Conservation (phyloP, 805 yeast genomes). For the Helenozyma baotianmanensis region DNA sequence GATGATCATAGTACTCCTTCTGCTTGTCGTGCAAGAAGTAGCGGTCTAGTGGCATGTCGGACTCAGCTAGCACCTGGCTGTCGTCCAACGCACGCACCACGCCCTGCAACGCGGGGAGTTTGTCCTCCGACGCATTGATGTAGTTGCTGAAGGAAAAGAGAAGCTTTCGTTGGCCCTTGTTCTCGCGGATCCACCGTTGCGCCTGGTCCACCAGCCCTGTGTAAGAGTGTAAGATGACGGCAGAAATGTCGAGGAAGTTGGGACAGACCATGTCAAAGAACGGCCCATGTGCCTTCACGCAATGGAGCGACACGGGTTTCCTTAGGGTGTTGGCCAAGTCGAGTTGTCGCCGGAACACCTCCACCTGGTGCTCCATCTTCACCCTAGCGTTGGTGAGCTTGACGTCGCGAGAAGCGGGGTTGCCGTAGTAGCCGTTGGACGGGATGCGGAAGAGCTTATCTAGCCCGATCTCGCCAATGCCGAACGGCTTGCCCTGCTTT, state of each 20-base stretch:
- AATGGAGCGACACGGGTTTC: slow-evolving; percentile 70
- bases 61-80: slow-evolving; percentile 29
- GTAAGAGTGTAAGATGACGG: slow-evolving; percentile 75
- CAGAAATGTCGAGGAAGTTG: slow-evolving; percentile 21
- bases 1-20: slow-evolving; percentile 5
- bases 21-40: slow-evolving; percentile 5
- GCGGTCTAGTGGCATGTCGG: slow-evolving; percentile 33
- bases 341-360: slow-evolving; percentile 48
- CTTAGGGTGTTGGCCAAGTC: slow-evolving; percentile 45
- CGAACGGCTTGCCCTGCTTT: slow-evolving; percentile 13
- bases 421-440: slow-evolving; percentile 48
- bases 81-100: slow-evolving; percentile 16
- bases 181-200: slow-evolving; percentile 38
- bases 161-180: slow-evolving; percentile 24
- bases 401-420: slow-evolving; percentile 18
- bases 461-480: slow-evolving; percentile 89
- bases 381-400: slow-evolving; percentile 48
- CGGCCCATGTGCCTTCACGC: slow-evolving; percentile 74
- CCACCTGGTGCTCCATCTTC: slow-evolving; percentile 58
- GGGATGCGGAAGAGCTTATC: slow-evolving; percentile 77
- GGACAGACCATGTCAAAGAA: slow-evolving; percentile 37
- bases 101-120: slow-evolving; percentile 16
- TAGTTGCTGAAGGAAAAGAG: slow-evolving; percentile 52
- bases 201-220: slow-evolving; percentile 78
- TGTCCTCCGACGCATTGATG: slow-evolving; percentile 39